Evolutionary conservation across 1,139 yeast genomes (phyloP), one percentile per base, ranked within the genome.

Genomic region (Hansenula sp.): DNA sequence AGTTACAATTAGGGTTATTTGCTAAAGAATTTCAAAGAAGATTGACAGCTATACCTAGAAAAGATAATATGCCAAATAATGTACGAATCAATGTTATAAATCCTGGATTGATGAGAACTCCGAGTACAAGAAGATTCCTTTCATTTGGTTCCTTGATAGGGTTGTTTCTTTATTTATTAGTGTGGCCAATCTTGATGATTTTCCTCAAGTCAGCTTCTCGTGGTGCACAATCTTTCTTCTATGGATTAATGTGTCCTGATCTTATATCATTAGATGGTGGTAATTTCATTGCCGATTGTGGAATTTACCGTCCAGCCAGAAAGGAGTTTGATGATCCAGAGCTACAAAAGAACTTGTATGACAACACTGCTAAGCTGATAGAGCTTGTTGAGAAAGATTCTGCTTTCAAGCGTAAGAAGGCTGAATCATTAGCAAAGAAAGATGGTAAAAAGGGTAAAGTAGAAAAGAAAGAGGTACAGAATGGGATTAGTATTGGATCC

Each of bases 91-190:
- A 82, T 44, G 53, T 87, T 44, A 95, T 86, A 6, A 94, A 92
- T 56, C 98, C 98, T 0, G 98, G 98, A 0, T 53, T 90, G 37
- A 85, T 87, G 82, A 73, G 97, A 53, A 80, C 95, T 2, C 86
- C 95, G 2, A 79, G 94, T 29, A 82, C 92, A 36, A 78, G 95
- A 53, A 73, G 97, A 44, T 79, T 82, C 37, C 47, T 86, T 11
- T 79, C 95, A 11, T 71, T 86, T 65, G 97, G 98, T 0, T 69
- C 86, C 0, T 53, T 92, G 2, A 63, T 75, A 59, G 94, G 96
- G 1, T 68, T 92, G 37, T 22, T 82, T 4, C 14, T 76, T 1
- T 92, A 92, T 60, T 46, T 88, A 30, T 6, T 89, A 3, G 47
- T 84, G 37, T 86, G 81, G 66, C 98, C 98, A 3, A 38, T 92